These are phyloP conservation scores for Centaurea solstitialis DNA, from an alignment of 129 eudicot species.

Conservation along the genomic window DNA sequence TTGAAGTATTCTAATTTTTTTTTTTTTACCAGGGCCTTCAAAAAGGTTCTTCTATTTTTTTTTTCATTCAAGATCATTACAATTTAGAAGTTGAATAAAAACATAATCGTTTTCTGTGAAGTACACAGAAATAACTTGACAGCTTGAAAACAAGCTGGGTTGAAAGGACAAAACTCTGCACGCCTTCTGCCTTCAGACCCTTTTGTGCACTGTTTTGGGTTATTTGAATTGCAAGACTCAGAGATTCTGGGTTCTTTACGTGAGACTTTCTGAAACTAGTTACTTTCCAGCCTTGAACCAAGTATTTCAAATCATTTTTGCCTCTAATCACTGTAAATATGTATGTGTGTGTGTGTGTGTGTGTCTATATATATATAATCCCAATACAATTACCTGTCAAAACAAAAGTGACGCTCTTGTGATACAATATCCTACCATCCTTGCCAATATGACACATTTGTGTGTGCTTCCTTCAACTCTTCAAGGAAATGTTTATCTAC, in stretches of 20 bases:
- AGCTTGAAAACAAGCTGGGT: background rate
- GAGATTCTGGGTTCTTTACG: background rate
- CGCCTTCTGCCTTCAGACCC: background rate
- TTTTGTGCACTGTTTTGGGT: no score
- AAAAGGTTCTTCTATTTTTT: no score
- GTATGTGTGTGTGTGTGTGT: no score
- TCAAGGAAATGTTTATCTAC: background rate
- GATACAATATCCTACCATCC: background rate
- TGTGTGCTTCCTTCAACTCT: background rate
- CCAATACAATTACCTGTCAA: background rate
- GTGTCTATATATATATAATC: background rate
- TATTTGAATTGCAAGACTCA: background rate
- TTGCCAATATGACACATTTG: background rate
- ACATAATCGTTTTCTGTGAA: background rate
- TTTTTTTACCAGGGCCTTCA: background rate
- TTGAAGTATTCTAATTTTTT: background rate
- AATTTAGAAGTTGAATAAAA: background rate
- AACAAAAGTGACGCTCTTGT: constrained; percentile 4
- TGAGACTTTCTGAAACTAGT: background rate
- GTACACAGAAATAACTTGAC: background rate
- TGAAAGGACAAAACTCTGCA: background rate
- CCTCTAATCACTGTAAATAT: background rate
- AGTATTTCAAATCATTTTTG: background rate
- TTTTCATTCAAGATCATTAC: background rate
- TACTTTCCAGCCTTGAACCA: background rate